phyloP scores from a whole-genome alignment of 495 filamentous ascomycete species.

The Xylaria telfairii region DNA sequence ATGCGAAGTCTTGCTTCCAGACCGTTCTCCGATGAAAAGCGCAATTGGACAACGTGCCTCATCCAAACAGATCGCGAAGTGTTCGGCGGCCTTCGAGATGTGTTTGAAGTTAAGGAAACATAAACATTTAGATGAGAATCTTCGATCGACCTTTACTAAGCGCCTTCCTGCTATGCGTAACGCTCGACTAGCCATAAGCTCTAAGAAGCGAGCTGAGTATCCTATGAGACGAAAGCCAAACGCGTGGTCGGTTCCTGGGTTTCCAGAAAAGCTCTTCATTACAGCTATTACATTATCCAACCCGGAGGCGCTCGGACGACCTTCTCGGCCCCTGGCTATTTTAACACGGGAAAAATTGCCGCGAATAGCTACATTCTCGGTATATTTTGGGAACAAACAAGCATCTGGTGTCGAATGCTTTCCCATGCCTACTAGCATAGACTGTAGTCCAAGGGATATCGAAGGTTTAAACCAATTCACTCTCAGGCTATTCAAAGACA shows the following conservation, averaged over 20 bases:
- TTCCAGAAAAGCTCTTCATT: conserved; percentile 65
- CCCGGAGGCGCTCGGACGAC: conserved; percentile 62
- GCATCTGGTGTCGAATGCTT: conserved; percentile 62
- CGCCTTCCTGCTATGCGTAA: conserved; percentile 85
- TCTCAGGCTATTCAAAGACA: conserved; percentile 75
- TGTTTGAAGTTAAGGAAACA: conserved; percentile 73
- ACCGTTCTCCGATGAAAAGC: conserved; percentile 71
- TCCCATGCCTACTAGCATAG: conserved; percentile 44
- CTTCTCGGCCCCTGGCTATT: conserved; percentile 71
- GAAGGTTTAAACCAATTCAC: conserved; percentile 70
- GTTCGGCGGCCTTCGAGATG: conserved; percentile 86
- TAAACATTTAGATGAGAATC: conserved; percentile 71
- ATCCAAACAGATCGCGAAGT: conserved; percentile 82
- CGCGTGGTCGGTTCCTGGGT: conserved; percentile 67
- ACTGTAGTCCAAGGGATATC: conserved; percentile 49
- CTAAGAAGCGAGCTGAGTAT: conserved; percentile 76
- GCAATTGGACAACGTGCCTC: conserved; percentile 64
- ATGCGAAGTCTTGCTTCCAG: conserved; percentile 84
- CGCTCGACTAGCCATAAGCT: conserved; percentile 81
- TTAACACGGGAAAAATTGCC: conserved; percentile 73
- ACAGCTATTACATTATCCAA: conserved; percentile 67
- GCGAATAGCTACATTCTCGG: conserved; percentile 67
- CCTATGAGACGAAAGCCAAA: conserved; percentile 78
- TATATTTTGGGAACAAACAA: conserved; percentile 70
- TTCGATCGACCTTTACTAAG: conserved; percentile 76